Base-by-base conservation (phyloP, 2,329 filamentous ascomycete genomes). In the Diatrype stigma region DNA sequence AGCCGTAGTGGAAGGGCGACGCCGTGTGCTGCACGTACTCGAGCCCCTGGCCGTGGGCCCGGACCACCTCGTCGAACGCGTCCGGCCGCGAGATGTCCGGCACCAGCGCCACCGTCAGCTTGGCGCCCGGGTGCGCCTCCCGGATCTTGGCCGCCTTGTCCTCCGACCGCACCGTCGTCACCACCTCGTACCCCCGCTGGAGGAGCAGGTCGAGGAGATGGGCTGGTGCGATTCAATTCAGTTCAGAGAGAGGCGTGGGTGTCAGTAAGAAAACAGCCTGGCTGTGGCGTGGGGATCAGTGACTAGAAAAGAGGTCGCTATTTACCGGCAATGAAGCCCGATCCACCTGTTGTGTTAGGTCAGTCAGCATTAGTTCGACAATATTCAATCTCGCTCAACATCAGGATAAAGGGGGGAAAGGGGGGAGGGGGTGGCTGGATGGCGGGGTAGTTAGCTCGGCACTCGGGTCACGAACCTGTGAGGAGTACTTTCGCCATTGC, bases 71-170 rank as follows among this genome's bases (percentile, higher is more conserved):
- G 60, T 89, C 84, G 65, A 96, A 96, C 51, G 90, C 90, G 50
- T 79, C 78, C 42, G 83, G 78, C 62, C 84, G 69, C 3, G 89
- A 87, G 58, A 96, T 88, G 64, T 96, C 90, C 17, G 86, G 82
- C 22, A 95, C 89, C 59, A 94, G 84, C 50, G 67, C 72, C 12
- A 79, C 70, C 30, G 69, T 61, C 17, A 84, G 75, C 30, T 72
- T 70, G 14, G 73, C 70, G 19, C 67, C 64, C 2, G 75, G 70
- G 62, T 81, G 73, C 10, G 78, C 74, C 47, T 71, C 68, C 45
- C 74, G 73, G 54, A 84, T 77, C 58, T 72, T 73, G 42, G 71
- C 58, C 17, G 79, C 79, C 62, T 83, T 82, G 45, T 73, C 70
- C 55, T 81, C 72, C 44, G 72, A 74, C 44, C 80, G 76, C 48